Evolutionary conservation across 1,284 basidiomycete species (phyloP).

Genomic region (Ceratobasidium sp.): DNA sequence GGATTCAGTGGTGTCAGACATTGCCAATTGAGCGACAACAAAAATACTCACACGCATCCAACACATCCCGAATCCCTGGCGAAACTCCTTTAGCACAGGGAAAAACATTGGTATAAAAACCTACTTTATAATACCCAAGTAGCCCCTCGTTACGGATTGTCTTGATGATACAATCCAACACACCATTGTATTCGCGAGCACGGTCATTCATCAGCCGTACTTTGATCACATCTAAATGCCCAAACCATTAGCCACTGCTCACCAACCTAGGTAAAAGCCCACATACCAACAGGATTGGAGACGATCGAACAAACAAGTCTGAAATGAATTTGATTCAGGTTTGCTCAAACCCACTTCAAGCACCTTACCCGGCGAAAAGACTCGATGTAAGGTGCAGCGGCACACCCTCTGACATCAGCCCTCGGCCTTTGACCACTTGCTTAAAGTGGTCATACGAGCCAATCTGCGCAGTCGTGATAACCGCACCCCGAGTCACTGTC

Average conservation of each 20-base stretch:
- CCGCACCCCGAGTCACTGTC: constrained; percentile 57
- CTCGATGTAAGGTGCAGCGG: constrained; percentile 56
- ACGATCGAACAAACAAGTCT: constrained; percentile 58
- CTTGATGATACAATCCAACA: constrained; percentile 24
- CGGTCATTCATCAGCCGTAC: constrained; percentile 60
- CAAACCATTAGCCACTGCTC: neutral
- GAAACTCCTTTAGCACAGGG: neutral
- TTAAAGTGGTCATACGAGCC: constrained; percentile 59
- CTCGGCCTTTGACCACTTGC: constrained; percentile 55
- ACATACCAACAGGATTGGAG: constrained; percentile 58
- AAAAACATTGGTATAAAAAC: neutral
- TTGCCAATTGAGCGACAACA: neutral
- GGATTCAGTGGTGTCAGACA: neutral
- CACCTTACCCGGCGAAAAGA: constrained; percentile 56
- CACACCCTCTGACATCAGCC: constrained; percentile 56
- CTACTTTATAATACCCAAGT: constrained; percentile 38
- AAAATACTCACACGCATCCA: constrained; percentile 37
- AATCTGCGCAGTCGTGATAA: constrained; percentile 57
- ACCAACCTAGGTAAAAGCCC: neutral
- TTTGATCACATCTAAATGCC: constrained; percentile 56
- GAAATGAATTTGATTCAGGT: neutral
- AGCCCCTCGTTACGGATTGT: constrained; percentile 24
- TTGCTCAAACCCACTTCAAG: neutral
- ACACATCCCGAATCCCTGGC: constrained; percentile 40
- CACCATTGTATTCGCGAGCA: constrained; percentile 49